Evolutionary conservation across 331 rosid species (phyloP).

Genomic region (Malus hybrid): DNA sequence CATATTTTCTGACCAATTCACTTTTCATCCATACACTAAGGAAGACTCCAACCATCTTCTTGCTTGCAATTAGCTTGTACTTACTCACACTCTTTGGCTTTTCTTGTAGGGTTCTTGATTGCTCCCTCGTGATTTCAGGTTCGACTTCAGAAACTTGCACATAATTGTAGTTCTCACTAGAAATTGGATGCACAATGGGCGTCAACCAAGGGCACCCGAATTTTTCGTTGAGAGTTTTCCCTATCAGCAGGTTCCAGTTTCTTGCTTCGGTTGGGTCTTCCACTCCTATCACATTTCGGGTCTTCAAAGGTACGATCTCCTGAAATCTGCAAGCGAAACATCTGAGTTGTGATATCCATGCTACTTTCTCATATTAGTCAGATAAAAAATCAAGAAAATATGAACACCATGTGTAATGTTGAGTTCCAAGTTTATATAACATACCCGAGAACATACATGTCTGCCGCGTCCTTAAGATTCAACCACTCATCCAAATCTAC

Average conservation of each 20-base stretch:
- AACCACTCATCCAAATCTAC: conserved; percentile 90
- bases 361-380: too few relatives aligned
- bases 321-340: conserved; percentile 49
- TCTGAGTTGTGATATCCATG: neutral
- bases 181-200: conserved; percentile 26
- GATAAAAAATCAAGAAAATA: too few relatives aligned
- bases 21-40: conserved; percentile 72
- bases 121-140: conserved; percentile 6
- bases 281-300: conserved; percentile 73
- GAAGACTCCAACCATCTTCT: conserved; percentile 96
- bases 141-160: conserved; percentile 9
- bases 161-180: conserved; percentile 25
- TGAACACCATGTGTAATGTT: neutral
- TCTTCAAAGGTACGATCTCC: conserved; percentile 85
- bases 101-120: conserved; percentile 13
- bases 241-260: conserved; percentile 83
- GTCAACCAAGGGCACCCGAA: conserved; percentile 52
- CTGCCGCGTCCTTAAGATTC: conserved; percentile 79
- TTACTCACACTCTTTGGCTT: conserved; percentile 15
- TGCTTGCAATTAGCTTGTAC: conserved; percentile 63
- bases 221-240: conserved; percentile 49
- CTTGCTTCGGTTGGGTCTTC: conserved; percentile 72
- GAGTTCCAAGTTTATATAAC: neutral
- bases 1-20: conserved; percentile 43
- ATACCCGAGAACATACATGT: conserved; percentile 93